Evolutionary conservation across 1,284 basidiomycete genomes (phyloP).

Genomic region (Cutaneotrichosporon arboriforme): DNA sequence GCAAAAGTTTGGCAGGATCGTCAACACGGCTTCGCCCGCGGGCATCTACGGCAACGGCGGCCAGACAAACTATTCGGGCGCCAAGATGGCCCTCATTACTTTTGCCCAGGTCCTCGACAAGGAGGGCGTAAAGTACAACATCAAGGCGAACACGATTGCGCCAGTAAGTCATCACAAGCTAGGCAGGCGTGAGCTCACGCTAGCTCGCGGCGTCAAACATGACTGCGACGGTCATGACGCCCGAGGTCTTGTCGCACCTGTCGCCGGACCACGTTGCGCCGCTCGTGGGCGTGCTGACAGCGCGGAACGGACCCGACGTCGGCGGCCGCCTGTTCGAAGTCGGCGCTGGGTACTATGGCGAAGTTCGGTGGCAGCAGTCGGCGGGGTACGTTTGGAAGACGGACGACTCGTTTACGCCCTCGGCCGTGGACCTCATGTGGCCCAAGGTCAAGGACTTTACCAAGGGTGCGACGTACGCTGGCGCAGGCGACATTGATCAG

Average conservation of each 20-base stretch:
- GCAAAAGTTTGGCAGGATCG: slow-evolving; percentile 85
- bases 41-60: slow-evolving; percentile 77
- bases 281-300: slow-evolving; percentile 66
- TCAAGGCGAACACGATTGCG: slow-evolving; percentile 80
- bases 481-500: slow-evolving; percentile 64
- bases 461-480: slow-evolving; percentile 63
- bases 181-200: background rate
- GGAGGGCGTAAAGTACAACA: slow-evolving; percentile 90
- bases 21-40: slow-evolving; percentile 74
- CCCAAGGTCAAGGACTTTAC: slow-evolving; percentile 73
- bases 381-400: slow-evolving; percentile 82
- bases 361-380: slow-evolving; percentile 88
- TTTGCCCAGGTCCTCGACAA: slow-evolving; percentile 88
- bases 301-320: slow-evolving; percentile 60
- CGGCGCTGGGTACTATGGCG: slow-evolving; percentile 87
- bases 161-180: slow-evolving; percentile 76
- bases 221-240: slow-evolving; percentile 92
- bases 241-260: slow-evolving; percentile 86
- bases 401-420: slow-evolving; percentile 85
- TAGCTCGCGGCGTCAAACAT: slow-evolving; percentile 87
- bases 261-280: slow-evolving; percentile 94
- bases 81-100: slow-evolving; percentile 69
- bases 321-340: slow-evolving; percentile 88
- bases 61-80: slow-evolving; percentile 73
- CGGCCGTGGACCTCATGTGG: slow-evolving; percentile 84